Base-by-base conservation (phyloP, 2,329 filamentous ascomycete genomes). In the Geosmithia flava region DNA sequence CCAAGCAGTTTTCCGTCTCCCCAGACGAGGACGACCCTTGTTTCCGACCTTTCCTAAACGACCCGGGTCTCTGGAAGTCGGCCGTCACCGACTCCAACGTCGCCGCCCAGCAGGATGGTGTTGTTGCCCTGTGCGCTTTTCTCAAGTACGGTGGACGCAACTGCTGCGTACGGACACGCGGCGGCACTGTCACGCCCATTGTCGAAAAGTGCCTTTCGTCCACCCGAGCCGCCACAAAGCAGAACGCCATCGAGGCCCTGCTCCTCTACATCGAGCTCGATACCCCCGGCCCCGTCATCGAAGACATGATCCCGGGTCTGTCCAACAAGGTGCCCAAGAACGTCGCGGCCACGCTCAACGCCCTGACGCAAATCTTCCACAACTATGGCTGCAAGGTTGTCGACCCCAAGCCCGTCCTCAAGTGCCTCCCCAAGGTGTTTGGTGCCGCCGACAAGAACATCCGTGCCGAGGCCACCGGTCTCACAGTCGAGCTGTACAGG, bases 361-460 rank as follows among this genome's bases (percentile, higher is more conserved):
- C 87, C 1, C 70, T 98, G 42, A 88, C 85, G 0, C 76, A 83
- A 45, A 88, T 97, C 50, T 93, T 87, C 61, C 89, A 96, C 65
- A 93, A 87, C 59, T 98, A 90, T 63, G 93, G 94, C 49, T 94
- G 89, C 71, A 95, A 95, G 67, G 81, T 88, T 17, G 83, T 93
- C 46, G 93, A 98, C 59, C 88, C 94, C 3, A 96, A 98, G 62
- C 84, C 87, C 2, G 81, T 94, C 19, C 76, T 97, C 51, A 97
- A 97, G 62, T 70, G 78, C 11, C 72, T 98, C 2, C 89, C 93
- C 3, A 95, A 95, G 61, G 84, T 83, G 2, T 98, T 96, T 61
- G 88, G 87, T 19, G 93, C 97, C 62, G 91, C 93, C 30, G 93
- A 98, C 73, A 98, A 98, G 68, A 97, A 97, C 62, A 87, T 98